These are phyloP conservation scores for Linanthus parryae DNA, from an alignment of 148 eudicot species.

Conservation along the genomic window DNA sequence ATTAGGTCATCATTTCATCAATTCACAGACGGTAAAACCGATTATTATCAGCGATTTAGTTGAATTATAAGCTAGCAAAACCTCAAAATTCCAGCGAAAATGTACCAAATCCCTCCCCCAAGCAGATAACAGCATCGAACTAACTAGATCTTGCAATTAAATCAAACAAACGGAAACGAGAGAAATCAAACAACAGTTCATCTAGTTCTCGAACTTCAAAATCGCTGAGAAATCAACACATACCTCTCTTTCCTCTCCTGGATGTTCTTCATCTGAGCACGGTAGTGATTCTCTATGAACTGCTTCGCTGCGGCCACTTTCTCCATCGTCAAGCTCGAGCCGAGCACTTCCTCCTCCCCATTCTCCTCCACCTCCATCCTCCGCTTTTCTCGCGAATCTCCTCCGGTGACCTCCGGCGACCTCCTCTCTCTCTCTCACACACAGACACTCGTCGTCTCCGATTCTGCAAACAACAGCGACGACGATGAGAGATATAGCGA, in stretches of 20 bases:
- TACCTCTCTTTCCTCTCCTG: slow-evolving; percentile 85
- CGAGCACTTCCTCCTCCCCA: slow-evolving; percentile 54
- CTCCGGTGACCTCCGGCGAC: too few relatives aligned
- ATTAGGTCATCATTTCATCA: too few relatives aligned
- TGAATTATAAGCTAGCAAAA: neutral
- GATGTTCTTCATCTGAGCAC: slow-evolving; percentile 85
- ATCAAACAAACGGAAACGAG: neutral
- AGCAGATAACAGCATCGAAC: neutral
- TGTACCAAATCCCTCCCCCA: neutral
- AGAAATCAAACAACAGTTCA: neutral
- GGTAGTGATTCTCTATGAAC: slow-evolving; percentile 91
- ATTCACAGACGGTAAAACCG: too few relatives aligned
- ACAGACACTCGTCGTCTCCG: too few relatives aligned
- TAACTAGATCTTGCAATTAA: slow-evolving; percentile 7
- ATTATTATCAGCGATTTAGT: too few relatives aligned
- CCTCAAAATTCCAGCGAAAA: neutral
- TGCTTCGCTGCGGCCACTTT: slow-evolving; percentile 91
- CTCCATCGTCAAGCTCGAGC: slow-evolving; percentile 95
- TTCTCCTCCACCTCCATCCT: neutral
- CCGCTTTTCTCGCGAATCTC: too few relatives aligned
- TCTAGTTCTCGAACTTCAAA: too few relatives aligned
- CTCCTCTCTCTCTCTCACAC: too few relatives aligned
- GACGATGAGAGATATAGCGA: too few relatives aligned
- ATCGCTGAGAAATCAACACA: neutral
- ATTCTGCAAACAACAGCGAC: too few relatives aligned